These are phyloP conservation scores for Chaetomiaceae sp. DNA, from an alignment of 2,329 filamentous ascomycete genomes.

Conservation along the genomic window DNA sequence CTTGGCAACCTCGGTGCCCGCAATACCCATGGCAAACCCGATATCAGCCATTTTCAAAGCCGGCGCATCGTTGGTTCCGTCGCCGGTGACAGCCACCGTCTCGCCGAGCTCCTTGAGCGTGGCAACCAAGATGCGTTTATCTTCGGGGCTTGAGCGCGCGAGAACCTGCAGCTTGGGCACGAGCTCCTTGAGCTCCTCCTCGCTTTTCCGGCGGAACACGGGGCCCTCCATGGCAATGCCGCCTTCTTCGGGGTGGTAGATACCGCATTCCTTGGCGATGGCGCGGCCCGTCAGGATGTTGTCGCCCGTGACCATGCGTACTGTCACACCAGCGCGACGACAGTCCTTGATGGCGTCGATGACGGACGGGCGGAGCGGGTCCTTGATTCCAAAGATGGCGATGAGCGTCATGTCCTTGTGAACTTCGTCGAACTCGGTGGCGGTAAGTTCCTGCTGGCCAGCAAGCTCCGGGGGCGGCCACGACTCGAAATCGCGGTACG, in stretches of 20 bases:
- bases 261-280: constrained; percentile 70
- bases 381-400: constrained; percentile 68
- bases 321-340: constrained; percentile 62
- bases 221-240: constrained; percentile 66
- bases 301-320: constrained; percentile 67
- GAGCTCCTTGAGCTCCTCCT: constrained; percentile 53
- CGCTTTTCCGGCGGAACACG: constrained; percentile 57
- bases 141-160: constrained; percentile 61
- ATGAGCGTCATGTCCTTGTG: constrained; percentile 71
- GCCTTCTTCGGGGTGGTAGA: constrained; percentile 45
- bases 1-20: constrained; percentile 60
- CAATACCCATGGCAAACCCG: constrained; percentile 63
- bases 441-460: constrained; percentile 53
- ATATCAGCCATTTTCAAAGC: constrained; percentile 63
- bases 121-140: constrained; percentile 59
- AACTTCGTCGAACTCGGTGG: constrained; percentile 54
- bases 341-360: constrained; percentile 63
- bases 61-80: constrained; percentile 62
- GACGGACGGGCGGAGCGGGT: constrained; percentile 65
- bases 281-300: constrained; percentile 68
- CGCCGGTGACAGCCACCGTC: constrained; percentile 62
- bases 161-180: constrained; percentile 59
- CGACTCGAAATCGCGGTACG: constrained; percentile 65
- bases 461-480: constrained; percentile 27
- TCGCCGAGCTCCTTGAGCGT: constrained; percentile 58